These are phyloP conservation scores for Cladosporium sp. DNA, from an alignment of 2,329 filamentous ascomycete species.

Conservation along the genomic window DNA sequence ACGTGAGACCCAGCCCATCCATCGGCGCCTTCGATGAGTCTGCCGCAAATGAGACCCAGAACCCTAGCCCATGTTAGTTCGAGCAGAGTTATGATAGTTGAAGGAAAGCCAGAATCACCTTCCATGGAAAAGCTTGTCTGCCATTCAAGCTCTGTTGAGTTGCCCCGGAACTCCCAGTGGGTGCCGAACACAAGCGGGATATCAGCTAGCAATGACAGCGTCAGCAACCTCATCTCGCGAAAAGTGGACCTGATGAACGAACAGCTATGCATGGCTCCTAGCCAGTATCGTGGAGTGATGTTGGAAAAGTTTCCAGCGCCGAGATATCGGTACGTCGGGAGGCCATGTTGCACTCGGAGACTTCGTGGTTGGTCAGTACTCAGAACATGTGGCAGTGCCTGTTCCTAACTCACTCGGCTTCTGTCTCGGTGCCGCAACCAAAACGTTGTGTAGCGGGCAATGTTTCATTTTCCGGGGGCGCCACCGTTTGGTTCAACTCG, in stretches of 20 bases:
- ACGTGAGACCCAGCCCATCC: background rate
- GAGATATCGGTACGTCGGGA: constrained; percentile 34
- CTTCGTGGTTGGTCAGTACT: background rate
- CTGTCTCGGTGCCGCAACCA: background rate
- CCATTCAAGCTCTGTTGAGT: constrained; percentile 18
- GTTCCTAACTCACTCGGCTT: background rate
- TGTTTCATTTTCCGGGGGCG: background rate
- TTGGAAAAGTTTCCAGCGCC: constrained; percentile 37
- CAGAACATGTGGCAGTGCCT: background rate
- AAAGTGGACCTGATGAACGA: background rate
- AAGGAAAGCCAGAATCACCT: constrained; percentile 8
- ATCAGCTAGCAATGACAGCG: constrained; percentile 22
- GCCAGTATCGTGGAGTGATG: constrained; percentile 32
- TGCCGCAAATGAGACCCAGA: background rate
- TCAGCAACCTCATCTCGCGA: background rate
- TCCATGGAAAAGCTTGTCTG: constrained; percentile 31
- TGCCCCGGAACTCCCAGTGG: constrained; percentile 22
- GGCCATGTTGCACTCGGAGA: background rate
- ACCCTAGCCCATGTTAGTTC: background rate
- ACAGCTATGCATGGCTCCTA: constrained; percentile 35
- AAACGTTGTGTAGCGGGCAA: background rate
- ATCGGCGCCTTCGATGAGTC: background rate
- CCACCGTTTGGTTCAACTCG: background rate
- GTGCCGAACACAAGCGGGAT: constrained; percentile 36
- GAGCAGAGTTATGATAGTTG: background rate